These are phyloP conservation scores for Aspergillus bombycis DNA, from an alignment of 2,329 filamentous ascomycete genomes.

Conservation along the genomic window DNA sequence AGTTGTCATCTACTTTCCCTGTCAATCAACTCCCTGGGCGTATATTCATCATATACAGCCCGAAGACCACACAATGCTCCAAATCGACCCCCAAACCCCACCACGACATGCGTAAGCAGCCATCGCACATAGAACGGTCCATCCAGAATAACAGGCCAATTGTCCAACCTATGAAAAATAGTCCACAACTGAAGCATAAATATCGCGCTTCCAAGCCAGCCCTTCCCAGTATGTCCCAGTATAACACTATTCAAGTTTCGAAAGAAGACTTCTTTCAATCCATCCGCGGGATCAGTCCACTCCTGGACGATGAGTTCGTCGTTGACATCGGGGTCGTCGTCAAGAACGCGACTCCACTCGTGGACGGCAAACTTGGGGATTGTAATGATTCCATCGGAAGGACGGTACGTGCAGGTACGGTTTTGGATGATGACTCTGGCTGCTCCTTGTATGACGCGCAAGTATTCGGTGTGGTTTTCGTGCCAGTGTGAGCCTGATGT, in stretches of 20 bases:
- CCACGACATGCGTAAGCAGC: neutral
- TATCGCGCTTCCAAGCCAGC: neutral
- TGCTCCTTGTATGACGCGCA: neutral
- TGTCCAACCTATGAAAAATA: neutral
- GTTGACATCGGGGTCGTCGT: neutral
- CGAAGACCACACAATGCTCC: neutral
- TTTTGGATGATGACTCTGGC: neutral
- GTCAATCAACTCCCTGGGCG: neutral
- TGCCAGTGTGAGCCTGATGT: neutral
- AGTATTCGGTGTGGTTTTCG: neutral
- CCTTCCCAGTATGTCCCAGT: neutral
- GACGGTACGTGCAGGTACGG: neutral
- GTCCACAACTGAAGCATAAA: neutral
- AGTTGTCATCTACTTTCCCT: neutral
- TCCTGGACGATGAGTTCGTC: neutral
- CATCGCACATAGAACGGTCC: neutral
- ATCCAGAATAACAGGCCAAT: neutral
- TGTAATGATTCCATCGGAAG: neutral
- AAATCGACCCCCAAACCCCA: neutral
- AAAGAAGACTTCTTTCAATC: neutral
- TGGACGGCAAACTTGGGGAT: neutral
- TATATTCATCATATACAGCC: neutral
- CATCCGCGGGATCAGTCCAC: neutral
- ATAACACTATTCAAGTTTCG: neutral
- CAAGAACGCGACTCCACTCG: neutral